Evolutionary conservation across 768 basidiomycete species (phyloP), one percentile per base, ranked within the genome.

Genomic region (Dendrothele bispora): DNA sequence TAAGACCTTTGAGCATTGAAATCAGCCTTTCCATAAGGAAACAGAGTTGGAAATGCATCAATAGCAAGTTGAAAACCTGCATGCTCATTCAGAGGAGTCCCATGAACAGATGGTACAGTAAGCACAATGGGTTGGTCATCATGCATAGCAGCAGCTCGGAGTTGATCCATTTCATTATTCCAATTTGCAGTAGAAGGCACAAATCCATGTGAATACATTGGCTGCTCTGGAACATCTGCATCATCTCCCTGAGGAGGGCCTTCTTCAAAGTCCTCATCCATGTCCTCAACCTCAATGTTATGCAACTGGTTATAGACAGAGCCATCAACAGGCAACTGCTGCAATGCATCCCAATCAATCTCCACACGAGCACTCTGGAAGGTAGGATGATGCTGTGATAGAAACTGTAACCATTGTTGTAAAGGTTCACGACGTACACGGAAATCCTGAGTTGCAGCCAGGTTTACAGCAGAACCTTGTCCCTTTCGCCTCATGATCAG

Each of bases 41-140:
- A 43, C 8, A 43, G 26, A n/a, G 42, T 26, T 10, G 42, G 42
- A 32, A 43, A 43, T 43, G 42, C 42, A 26, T 43, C 22, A 30
- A 32, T 43, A 32, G 42, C 42, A 8, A 43, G 28, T 21, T 26
- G 42, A 11, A 26, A 17, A 11, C 28, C 28, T 11, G 8, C 11
- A 29, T 43, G 28, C 24, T 43, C 42, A 43, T 24, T 26, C 7
- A 43, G 14, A 32, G 42, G 42, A 43, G 26, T 43, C 14, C 42
- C 42, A 26, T 17, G 28, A 10, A 43, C 26, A 26, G 20, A 8
- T 30, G 42, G 42, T 20, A 32, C n/a, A n/a, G n/a, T n/a, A n/a
- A n/a, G n/a, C n/a, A n/a, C n/a, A n/a, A n/a, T n/a, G n/a, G n/a
- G n/a, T n/a, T n/a, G n/a, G n/a, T n/a, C n/a, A n/a, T n/a, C n/a